Base-by-base conservation (phyloP, 768 basidiomycete genomes). In the Boletus reticuloceps region DNA sequence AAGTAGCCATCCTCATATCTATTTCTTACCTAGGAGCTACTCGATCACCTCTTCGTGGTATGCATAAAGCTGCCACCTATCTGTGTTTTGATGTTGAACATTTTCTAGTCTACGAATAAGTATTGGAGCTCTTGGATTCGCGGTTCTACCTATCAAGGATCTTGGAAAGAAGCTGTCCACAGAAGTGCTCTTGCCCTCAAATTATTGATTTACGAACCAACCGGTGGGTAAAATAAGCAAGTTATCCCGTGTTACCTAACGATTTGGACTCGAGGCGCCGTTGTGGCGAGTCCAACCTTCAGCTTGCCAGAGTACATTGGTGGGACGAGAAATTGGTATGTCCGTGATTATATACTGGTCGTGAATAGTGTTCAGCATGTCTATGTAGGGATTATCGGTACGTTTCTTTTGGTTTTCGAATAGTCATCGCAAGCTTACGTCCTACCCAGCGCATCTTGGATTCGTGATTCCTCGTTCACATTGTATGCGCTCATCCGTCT, bases 381-480 rank as follows among this genome's bases (percentile, higher is more conserved):
- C 45, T 31, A 48, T 55, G 13, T 61, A 83, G 81, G 84, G 86
- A 88, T 64, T 87, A 89, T 59, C 79, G 86, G 77, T 85, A 63
- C 25, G 58, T n/a, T 39, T 46, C 20, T 3, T 27, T 6, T 22
- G 41, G 34, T 49, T 16, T 29, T 20, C 29, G 7, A 1, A 39
- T 6, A n/a, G 6, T 37, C 25, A 3, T 25, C 20, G 31, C 13
- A 22, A 45, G 19, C 39, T 52, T n/a, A 47, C 6, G 7, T 41
- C 38, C 31, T 39, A 25, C 50, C 27, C 57, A 88, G 89, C 20
- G 86, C 85, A 4, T 90, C 88, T 1, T 93, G 91, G 90, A 92
- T 98, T 64, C 86, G 96, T n/a, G 96, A 99, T 66, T 88, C 94
- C 0, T 91, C 90, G 0, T 99, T 99, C 77, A 94, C 93, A 1